Conservation (phyloP, 2,329 filamentous ascomycete genomes). For the Huntiella abstrusa region DNA sequence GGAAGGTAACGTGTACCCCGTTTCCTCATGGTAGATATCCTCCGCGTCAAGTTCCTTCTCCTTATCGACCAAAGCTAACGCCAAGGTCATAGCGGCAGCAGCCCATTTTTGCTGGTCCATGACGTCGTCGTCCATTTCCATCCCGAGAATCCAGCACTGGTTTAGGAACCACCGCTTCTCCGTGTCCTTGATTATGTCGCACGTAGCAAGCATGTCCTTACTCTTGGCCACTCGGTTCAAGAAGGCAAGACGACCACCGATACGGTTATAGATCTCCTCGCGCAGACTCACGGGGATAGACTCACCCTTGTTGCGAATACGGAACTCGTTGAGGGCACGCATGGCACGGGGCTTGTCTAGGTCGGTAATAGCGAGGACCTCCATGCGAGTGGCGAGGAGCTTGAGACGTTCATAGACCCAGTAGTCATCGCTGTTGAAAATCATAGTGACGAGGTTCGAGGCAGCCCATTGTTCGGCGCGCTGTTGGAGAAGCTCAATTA, state of each 20-base stretch:
- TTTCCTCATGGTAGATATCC: conserved; percentile 44
- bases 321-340: conserved; percentile 57
- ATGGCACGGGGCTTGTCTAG: conserved; percentile 63
- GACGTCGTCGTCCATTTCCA: conserved; percentile 82
- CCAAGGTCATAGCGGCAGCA: conserved; percentile 82
- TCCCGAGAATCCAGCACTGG: conserved; percentile 55
- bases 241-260: conserved; percentile 78
- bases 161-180: conserved; percentile 65
- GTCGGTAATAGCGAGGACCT: conserved; percentile 73
- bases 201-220: conserved; percentile 58
- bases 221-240: conserved; percentile 82
- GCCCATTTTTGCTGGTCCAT: conserved; percentile 98
- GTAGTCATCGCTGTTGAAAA: conserved; percentile 95
- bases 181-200: conserved; percentile 46
- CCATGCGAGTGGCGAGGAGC: conserved; percentile 83
- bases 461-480: conserved; percentile 94
- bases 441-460: conserved; percentile 70
- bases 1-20: conserved; percentile 59
- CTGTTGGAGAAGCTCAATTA: conserved; percentile 89
- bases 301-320: conserved; percentile 58
- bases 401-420: conserved; percentile 96
- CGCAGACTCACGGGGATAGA: conserved; percentile 34
- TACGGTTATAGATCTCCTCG: conserved; percentile 63
- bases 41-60: conserved; percentile 39
- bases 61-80: conserved; percentile 72